phyloP scores from a whole-genome alignment of 371 early-diverging fungal species.

The Dichotomocladium elegans region DNA sequence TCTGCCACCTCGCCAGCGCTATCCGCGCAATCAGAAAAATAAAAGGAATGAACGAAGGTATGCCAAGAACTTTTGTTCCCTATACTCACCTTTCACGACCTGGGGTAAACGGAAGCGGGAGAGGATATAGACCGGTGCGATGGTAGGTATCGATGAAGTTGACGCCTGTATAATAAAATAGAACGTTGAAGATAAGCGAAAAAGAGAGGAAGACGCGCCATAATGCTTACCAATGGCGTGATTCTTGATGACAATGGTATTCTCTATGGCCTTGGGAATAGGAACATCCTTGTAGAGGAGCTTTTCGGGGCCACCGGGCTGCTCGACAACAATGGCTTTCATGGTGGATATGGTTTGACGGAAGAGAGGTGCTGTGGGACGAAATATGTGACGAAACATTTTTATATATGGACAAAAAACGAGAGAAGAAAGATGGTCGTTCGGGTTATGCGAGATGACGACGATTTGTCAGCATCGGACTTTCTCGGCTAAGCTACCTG shows the following conservation, averaged over 20 bases:
- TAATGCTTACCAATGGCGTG: constrained; percentile 50
- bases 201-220: neutral
- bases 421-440: no score
- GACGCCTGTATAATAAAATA: constrained; percentile 43
- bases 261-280: constrained; percentile 39
- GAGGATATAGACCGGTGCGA: constrained; percentile 80
- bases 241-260: constrained; percentile 77
- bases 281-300: constrained; percentile 56
- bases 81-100: constrained; percentile 72
- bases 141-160: constrained; percentile 95
- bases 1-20: constrained; percentile 78
- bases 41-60: no score
- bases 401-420: neutral
- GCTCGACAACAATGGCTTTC: constrained; percentile 69
- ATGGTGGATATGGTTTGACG: constrained; percentile 48
- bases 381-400: constrained; percentile 1
- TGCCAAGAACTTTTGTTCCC: no score
- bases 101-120: constrained; percentile 64
- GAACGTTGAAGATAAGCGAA: neutral
- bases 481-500: no score
- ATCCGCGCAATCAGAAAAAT: neutral
- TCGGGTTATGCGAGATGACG: no score
- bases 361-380: neutral
- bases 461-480: no score
- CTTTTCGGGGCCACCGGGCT: constrained; percentile 71